Evolutionary conservation across 2,329 filamentous ascomycete genomes (phyloP).

Genomic region (Hypoxylon sp.): DNA sequence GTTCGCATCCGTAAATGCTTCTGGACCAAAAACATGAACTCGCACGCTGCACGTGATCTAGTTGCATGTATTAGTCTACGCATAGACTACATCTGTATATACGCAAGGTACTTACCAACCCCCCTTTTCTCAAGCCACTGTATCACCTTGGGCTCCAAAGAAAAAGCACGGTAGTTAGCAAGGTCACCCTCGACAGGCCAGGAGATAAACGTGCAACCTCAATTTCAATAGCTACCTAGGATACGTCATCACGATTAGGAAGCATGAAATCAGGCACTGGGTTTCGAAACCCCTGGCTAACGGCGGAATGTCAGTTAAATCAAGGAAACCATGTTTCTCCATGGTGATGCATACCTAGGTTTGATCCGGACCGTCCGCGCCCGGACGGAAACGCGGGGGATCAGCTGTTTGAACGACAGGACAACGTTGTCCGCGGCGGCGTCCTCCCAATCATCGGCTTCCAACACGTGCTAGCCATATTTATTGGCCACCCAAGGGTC

Average conservation of each 20-base stretch:
- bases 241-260: constrained; percentile 35
- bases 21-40: constrained; percentile 22
- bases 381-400: constrained; percentile 39
- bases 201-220: neutral
- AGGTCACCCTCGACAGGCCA: constrained; percentile 7
- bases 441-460: constrained; percentile 40
- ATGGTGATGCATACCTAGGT: constrained; percentile 30
- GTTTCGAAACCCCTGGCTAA: constrained; percentile 19
- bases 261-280: constrained; percentile 25
- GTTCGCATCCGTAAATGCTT: constrained; percentile 7
- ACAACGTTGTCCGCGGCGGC: constrained; percentile 39
- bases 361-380: constrained; percentile 29
- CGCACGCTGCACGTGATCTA: constrained; percentile 37
- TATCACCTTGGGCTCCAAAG: constrained; percentile 43
- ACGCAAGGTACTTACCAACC: constrained; percentile 14
- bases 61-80: constrained; percentile 31
- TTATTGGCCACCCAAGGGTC: constrained; percentile 36
- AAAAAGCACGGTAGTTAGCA: constrained; percentile 20
- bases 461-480: constrained; percentile 16
- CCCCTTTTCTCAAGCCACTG: constrained; percentile 25
- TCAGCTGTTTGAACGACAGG: constrained; percentile 32
- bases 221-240: neutral
- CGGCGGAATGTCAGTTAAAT: constrained; percentile 29
- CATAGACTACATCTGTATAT: constrained; percentile 17
- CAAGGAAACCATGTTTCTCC: constrained; percentile 26